Conservation (phyloP, 106 monocot genomes). For the Dioscorea alata region DNA sequence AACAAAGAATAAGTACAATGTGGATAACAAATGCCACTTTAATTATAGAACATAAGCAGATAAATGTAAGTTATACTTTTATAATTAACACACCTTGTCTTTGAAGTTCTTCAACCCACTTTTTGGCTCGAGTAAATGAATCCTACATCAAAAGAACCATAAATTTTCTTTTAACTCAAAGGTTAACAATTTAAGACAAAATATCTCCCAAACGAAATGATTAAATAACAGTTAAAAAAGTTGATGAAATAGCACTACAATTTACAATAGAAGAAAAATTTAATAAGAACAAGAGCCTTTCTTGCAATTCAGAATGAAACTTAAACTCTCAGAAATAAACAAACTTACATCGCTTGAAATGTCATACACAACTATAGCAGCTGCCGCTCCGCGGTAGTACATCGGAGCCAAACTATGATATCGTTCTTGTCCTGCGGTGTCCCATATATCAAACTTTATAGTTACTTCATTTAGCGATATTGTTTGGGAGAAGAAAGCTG, state of each 20-base stretch:
- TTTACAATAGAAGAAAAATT: too few relatives aligned
- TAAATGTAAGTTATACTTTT: too few relatives aligned
- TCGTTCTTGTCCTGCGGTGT: slow-evolving; percentile 70
- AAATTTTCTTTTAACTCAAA: background rate
- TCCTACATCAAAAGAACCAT: slow-evolving; percentile 23
- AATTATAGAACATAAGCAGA: too few relatives aligned
- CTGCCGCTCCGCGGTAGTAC: slow-evolving; percentile 70
- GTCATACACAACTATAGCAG: slow-evolving; percentile 60
- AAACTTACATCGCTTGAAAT: slow-evolving; percentile 35
- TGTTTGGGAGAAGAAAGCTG: slow-evolving; percentile 65
- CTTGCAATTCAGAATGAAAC: too few relatives aligned
- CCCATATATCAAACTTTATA: slow-evolving; percentile 73
- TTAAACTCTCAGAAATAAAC: background rate
- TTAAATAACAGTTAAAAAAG: background rate
- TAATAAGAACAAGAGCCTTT: too few relatives aligned
- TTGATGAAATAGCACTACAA: too few relatives aligned
- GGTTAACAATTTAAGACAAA: too few relatives aligned
- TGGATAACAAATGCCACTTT: too few relatives aligned
- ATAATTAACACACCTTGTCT: slow-evolving; percentile 71
- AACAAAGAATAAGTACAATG: too few relatives aligned
- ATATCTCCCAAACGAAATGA: background rate
- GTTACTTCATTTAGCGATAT: slow-evolving; percentile 39
- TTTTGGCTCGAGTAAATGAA: slow-evolving; percentile 46
- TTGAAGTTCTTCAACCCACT: slow-evolving; percentile 67
- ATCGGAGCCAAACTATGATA: slow-evolving; percentile 75